A percentile compares a stretch with the other conserved stretches of the same genome.
Evolutionary conservation across 2,329 filamentous ascomycete species (phyloP).

Genomic region (Colletotrichum sublineola): DNA sequence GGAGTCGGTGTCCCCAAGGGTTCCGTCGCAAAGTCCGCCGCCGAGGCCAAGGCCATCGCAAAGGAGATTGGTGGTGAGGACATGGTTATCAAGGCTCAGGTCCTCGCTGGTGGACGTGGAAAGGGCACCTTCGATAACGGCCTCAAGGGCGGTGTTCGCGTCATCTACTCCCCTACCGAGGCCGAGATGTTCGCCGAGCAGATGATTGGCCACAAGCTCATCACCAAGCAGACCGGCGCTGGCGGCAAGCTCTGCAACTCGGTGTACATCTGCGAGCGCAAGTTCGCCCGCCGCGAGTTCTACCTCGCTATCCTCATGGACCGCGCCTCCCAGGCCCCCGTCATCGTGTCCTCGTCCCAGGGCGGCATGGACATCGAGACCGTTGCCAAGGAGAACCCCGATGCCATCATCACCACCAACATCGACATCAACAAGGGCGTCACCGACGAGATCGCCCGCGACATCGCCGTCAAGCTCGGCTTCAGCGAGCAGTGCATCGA

Average conservation of each 20-base stretch:
- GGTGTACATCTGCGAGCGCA: slow-evolving; percentile 99
- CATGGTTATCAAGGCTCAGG: slow-evolving; percentile 99
- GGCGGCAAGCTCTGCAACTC: slow-evolving; percentile 93
- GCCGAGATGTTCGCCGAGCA: slow-evolving; percentile 98
- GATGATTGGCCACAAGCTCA: slow-evolving; percentile 99
- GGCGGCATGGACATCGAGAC: slow-evolving; percentile 99
- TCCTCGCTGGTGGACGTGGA: slow-evolving; percentile 96
- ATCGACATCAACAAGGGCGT: slow-evolving; percentile 96
- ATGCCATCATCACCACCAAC: slow-evolving; percentile 93
- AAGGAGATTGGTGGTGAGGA: slow-evolving; percentile 93
- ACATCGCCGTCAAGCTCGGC: slow-evolving; percentile 91
- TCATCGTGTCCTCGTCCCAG: slow-evolving; percentile 98
- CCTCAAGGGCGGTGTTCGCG: slow-evolving; percentile 97
- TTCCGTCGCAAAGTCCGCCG: slow-evolving; percentile 82
- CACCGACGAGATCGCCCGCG: slow-evolving; percentile 92
- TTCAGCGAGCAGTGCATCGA: slow-evolving; percentile 99
- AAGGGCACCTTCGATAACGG: slow-evolving; percentile 99
- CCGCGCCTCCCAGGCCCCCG: slow-evolving; percentile 87
- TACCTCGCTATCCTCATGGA: slow-evolving; percentile 99
- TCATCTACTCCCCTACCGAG: slow-evolving; percentile 97
- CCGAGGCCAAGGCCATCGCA: slow-evolving; percentile 92
- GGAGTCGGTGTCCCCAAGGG: slow-evolving; percentile 94
- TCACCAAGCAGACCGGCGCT: slow-evolving; percentile 99
- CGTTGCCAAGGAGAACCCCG: slow-evolving; percentile 97
- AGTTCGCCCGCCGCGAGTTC: slow-evolving; percentile 98